Evolutionary conservation across 2,329 filamentous ascomycete genomes (phyloP), one percentile per base, ranked within the genome.

Genomic region (Diaporthe vaccinii): DNA sequence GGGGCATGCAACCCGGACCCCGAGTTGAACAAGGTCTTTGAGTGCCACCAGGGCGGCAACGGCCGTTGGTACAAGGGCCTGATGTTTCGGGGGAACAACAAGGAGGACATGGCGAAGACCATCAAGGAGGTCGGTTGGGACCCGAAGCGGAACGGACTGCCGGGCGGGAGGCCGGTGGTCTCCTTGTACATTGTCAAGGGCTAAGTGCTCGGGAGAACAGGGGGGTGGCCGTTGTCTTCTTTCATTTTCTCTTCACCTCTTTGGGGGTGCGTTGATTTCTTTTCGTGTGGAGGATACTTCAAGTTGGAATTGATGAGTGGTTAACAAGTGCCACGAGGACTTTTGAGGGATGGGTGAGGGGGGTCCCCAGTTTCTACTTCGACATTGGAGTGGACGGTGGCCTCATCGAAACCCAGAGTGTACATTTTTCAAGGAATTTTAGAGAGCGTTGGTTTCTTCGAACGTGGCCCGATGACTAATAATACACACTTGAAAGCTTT

Each of bases 91-190:
- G 89, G 90, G 1, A 88, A 87, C 17, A 84, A 91, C 49, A 83
- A 85, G 51, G 86, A 85, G 14, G 82, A 85, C 44, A 82, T 90
- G 77, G 84, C 84, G 77, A 86, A 87, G 84, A 86, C 85, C 0
- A 83, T 93, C 75, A 85, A 83, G 75, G 87, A 91, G 1, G 79
- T 92, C 14, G 92, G 92, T 0, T 93, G 92, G 91, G 88, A 91
- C 51, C 80, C 81, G 25, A 84, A 84, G 2, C 81, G 90, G 12
- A 88, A 85, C 1, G 90, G 90, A 0, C 81, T 85, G 22, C 80
- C 82, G 0, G 85, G 86, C 0, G 84, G 86, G 78, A 89, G 88
- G 81, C 88, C 88, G 0, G 86, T 91, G 4, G 88, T 92, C n/a
- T 92, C 89, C 81, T 77, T 92, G 22, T 93, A 90, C 85, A 84